Conservation (phyloP, 2,329 filamentous ascomycete species). For the Neofusicoccum sp. region DNA sequence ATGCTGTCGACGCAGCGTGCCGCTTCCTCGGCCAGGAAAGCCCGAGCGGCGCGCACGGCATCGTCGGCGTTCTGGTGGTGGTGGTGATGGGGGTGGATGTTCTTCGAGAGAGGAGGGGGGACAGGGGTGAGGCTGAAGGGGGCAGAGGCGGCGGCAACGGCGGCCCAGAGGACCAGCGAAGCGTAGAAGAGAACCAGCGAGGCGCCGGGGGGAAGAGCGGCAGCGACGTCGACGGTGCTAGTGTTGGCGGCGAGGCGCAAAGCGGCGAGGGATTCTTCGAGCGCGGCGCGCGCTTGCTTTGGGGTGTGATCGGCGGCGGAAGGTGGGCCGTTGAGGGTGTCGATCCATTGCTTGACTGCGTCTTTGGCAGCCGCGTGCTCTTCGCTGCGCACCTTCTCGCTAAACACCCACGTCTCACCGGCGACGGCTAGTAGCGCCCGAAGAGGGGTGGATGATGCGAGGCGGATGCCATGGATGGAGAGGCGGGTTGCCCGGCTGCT, state of each 20-base stretch:
- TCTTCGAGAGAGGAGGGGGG: too few species aligned
- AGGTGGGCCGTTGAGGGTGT: conserved; percentile 28
- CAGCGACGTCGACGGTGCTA: conserved; percentile 28
- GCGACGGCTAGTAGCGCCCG: conserved; percentile 44
- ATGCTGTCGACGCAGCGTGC: background rate
- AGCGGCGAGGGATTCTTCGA: conserved; percentile 28
- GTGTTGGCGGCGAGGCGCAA: conserved; percentile 30
- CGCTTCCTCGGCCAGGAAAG: background rate
- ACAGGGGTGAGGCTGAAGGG: background rate
- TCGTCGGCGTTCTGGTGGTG: background rate
- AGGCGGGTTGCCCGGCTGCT: conserved; percentile 3
- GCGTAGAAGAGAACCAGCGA: conserved; percentile 38
- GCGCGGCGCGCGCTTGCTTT: conserved; percentile 16
- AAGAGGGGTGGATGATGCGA: conserved; percentile 27
- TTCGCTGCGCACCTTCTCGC: conserved; percentile 36
- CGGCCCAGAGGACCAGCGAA: conserved; percentile 35
- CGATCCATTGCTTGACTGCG: conserved; percentile 38
- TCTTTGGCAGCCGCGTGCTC: conserved; percentile 32
- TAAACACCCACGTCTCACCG: conserved; percentile 47
- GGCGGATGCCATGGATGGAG: background rate
- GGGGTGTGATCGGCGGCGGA: conserved; percentile 17
- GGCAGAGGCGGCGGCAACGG: background rate
- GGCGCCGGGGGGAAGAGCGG: conserved; percentile 28
- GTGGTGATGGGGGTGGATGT: background rate
- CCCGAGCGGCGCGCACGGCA: background rate